Base-by-base conservation (phyloP, 805 yeast genomes). In the Candida railenensis region DNA sequence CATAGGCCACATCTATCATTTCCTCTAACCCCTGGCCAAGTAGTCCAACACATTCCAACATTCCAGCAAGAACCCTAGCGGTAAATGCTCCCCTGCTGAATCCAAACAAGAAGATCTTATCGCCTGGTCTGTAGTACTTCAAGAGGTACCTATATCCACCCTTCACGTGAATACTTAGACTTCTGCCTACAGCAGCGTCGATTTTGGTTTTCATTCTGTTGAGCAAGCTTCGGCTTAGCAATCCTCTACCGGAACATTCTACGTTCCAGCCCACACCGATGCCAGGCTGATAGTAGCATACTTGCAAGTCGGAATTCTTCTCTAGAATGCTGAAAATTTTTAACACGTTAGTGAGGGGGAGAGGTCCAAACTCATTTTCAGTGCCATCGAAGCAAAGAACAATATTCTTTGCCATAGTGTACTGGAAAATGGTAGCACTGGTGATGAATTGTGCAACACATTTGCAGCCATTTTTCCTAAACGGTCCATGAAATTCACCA, bases 241-340 rank as follows among this genome's bases (percentile, higher is more conserved):
- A n/a, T 7, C 60, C 43, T n/a, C 55, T 50, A n/a, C 49, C 52
- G 20, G 62, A 57, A 25, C 30, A 25, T 9, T 76, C 77, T 9
- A 75, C 68, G 15, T 67, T 61, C 50, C 80, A 74, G 3, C 71
- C 63, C 9, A 78, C 74, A 0, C 89, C 89, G 21, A 84, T 74
- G 0, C 89, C 89, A 1, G 88, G 85, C 54, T 83, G 87, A 54
- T 83, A 83, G 54, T 82, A 82, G 54, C 86, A 82, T 34, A 78
- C 50, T 52, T 82, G 86, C 3, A 46, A 42, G 2, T 66, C 56
- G 20, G 65, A 60, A 38, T 69, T 71, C 47, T 76, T 78, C 12
- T 77, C 81, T 30, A 82, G 55, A 62, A 82, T 63, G 37, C 76
- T 66, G 57, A 74, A 83, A 12, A 82, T 48, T 53, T 77, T 78